phyloP scores from a whole-genome alignment of 805 yeast species.

The Kodamaea kaohsiungensis region DNA sequence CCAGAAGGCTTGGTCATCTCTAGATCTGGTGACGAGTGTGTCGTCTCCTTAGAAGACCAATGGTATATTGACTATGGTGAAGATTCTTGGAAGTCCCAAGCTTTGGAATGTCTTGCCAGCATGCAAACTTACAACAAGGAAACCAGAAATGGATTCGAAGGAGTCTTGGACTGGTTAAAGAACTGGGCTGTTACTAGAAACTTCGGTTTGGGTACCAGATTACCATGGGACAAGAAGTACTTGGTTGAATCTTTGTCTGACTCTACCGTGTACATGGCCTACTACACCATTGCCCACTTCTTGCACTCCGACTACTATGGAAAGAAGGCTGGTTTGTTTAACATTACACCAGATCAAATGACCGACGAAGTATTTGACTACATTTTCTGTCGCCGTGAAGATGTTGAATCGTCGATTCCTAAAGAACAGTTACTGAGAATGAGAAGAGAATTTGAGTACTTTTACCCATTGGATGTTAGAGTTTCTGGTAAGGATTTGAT shows the following conservation, averaged over 20 bases:
- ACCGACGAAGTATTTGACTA: constrained; percentile 93
- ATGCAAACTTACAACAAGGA: constrained; percentile 83
- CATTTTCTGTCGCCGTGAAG: constrained; percentile 74
- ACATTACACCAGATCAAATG: constrained; percentile 78
- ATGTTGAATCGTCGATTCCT: constrained; percentile 60
- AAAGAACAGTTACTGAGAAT: constrained; percentile 62
- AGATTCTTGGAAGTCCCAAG: constrained; percentile 79
- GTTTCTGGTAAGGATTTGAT: constrained; percentile 96
- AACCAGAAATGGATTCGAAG: constrained; percentile 88
- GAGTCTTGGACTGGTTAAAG: constrained; percentile 92
- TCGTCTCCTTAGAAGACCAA: constrained; percentile 96
- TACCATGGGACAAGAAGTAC: constrained; percentile 96
- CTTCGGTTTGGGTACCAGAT: constrained; percentile 89
- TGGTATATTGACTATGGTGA: constrained; percentile 99
- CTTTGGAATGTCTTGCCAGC: constrained; percentile 70
- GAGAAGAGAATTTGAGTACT: constrained; percentile 94
- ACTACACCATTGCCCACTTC: constrained; percentile 85
- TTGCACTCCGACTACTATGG: constrained; percentile 89
- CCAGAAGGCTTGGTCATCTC: constrained; percentile 90
- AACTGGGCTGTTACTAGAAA: constrained; percentile 99
- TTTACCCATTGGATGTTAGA: constrained; percentile 91
- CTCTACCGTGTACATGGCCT: constrained; percentile 94
- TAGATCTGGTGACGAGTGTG: constrained; percentile 95
- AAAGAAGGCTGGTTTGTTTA: constrained; percentile 65
- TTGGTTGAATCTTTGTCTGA: constrained; percentile 94